These are phyloP conservation scores for Ganoderma boninense DNA, from an alignment of 1,284 basidiomycete genomes.

Conservation along the genomic window DNA sequence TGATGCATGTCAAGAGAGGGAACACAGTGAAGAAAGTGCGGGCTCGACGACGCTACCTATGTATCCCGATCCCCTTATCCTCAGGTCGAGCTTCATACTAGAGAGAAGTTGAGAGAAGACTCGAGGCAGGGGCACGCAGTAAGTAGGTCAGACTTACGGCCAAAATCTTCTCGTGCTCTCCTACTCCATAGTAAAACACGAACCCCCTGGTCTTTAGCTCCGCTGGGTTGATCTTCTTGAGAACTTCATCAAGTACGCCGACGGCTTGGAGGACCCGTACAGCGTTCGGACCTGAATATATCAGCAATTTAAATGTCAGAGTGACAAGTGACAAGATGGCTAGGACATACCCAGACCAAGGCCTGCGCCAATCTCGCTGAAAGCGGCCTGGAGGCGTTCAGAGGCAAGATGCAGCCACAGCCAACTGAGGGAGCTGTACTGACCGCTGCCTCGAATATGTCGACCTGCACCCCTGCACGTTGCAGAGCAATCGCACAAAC, in stretches of 20 bases:
- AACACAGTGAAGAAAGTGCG: background rate
- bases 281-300: conserved; percentile 56
- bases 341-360: conserved; percentile 15
- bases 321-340: background rate
- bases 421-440: background rate
- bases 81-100: conserved; percentile 27
- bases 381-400: conserved; percentile 5
- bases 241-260: conserved; percentile 53
- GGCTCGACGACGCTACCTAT: conserved; percentile 35
- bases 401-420: background rate
- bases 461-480: conserved; percentile 52
- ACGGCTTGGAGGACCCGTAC: conserved; percentile 53
- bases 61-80: conserved; percentile 43
- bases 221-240: conserved; percentile 48
- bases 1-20: conserved; percentile 28
- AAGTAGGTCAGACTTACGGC: conserved; percentile 45
- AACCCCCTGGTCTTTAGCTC: conserved; percentile 47
- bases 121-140: background rate
- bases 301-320: background rate
- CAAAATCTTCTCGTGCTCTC: conserved; percentile 54
- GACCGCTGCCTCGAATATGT: conserved; percentile 47
- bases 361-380: conserved; percentile 20
- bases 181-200: conserved; percentile 50
- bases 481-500: conserved; percentile 54
- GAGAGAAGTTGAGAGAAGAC: background rate